Conservation (phyloP, 305 asterid species). For the Fraxinus angustifolia region DNA sequence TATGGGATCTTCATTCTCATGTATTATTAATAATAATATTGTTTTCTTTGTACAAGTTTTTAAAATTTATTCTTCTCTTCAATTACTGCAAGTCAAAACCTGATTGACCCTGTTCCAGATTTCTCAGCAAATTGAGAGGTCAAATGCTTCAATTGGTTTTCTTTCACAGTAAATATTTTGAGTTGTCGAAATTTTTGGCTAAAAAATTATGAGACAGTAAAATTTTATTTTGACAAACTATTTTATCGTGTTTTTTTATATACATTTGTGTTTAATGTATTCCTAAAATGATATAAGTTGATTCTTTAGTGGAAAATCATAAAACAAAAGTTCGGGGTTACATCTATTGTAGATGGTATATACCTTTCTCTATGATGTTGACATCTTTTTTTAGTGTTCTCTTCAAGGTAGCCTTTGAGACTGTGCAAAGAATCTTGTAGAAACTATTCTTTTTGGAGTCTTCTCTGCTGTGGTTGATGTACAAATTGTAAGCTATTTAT, state of each 20-base stretch:
- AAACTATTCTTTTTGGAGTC: constrained; percentile 17
- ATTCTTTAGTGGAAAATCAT: not conserved
- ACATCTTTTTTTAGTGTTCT: constrained; percentile 28
- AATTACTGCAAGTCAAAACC: constrained; percentile 23
- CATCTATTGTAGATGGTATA: constrained; percentile 30
- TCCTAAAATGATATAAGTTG: not conserved
- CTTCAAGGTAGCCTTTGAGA: constrained; percentile 37
- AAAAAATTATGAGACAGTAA: not conserved
- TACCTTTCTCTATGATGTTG: constrained; percentile 49
- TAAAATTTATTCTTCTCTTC: constrained; percentile 3
- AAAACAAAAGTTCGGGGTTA: not conserved
- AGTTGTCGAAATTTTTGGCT: not conserved
- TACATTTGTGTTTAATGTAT: not conserved
- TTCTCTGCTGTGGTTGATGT: constrained; percentile 14
- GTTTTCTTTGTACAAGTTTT: not conserved
- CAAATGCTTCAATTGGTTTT: not conserved
- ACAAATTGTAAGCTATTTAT: constrained; percentile 29
- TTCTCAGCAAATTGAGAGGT: constrained; percentile 21
- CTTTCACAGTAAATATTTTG: not conserved
- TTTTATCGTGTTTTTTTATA: not conserved
- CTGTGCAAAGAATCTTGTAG: constrained; percentile 50
- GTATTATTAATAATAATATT: not conserved
- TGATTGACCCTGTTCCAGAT: constrained; percentile 11
- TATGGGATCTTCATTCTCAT: constrained; percentile 22
- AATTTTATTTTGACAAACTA: not conserved